Percentiles rank a stretch among this genome's conserved stretches.
phyloP scores from a whole-genome alignment of 352 stramenopile species.

The Peronospora farinosa region DNA sequence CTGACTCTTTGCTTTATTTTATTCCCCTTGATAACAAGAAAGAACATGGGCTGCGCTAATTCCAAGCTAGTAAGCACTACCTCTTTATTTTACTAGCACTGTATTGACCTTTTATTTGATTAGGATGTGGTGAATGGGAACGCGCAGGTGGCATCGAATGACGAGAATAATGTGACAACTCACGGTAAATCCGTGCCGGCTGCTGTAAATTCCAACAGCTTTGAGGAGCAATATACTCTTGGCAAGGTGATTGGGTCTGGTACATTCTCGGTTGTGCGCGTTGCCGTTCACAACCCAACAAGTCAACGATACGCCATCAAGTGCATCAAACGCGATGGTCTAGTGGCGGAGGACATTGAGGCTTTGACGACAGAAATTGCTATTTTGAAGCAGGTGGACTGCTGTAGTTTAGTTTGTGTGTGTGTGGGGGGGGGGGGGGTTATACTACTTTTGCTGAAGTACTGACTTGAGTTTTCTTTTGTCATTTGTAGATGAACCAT shows the following conservation, averaged over 20 bases:
- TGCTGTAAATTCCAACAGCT: slow-evolving; percentile 55
- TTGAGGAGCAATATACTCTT: slow-evolving; percentile 81
- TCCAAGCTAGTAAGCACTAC: slow-evolving; percentile 54
- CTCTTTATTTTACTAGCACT: background rate
- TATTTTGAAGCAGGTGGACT: slow-evolving; percentile 74
- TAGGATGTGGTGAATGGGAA: slow-evolving; percentile 46
- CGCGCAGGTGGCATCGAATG: slow-evolving; percentile 29
- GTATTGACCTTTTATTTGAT: background rate
- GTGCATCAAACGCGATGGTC: slow-evolving; percentile 85
- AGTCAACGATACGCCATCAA: slow-evolving; percentile 88
- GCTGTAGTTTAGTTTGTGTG: background rate
- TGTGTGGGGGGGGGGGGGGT: too few relatives aligned
- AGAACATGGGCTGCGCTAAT: slow-evolving; percentile 62
- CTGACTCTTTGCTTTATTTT: slow-evolving; percentile 9
- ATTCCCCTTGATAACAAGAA: slow-evolving; percentile 5
- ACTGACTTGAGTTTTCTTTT: slow-evolving; percentile 8
- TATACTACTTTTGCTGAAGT: background rate
- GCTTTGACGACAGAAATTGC: slow-evolving; percentile 81
- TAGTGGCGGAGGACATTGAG: slow-evolving; percentile 83
- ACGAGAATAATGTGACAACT: slow-evolving; percentile 25
- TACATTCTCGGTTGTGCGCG: slow-evolving; percentile 86
- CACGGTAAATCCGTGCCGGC: slow-evolving; percentile 20
- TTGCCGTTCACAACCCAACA: slow-evolving; percentile 77
- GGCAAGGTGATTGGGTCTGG: slow-evolving; percentile 86
- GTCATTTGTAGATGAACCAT: slow-evolving; percentile 72